phyloP scores from a whole-genome alignment of 1,284 basidiomycete genomes.

The Meripilus lineatus region DNA sequence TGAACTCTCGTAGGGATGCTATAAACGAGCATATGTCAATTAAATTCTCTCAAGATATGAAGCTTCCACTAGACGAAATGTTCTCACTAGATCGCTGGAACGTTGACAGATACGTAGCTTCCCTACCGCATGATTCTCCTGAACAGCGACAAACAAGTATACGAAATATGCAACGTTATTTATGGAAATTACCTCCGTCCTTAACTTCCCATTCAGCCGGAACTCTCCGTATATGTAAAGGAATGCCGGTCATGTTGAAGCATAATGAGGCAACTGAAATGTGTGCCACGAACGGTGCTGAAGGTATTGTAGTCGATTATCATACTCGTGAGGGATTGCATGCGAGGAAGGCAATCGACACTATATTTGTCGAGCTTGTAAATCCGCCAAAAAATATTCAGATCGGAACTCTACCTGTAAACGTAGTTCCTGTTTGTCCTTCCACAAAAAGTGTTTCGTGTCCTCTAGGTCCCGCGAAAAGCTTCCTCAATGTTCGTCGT shows the following conservation, averaged over 20 bases:
- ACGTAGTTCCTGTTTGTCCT: constrained; percentile 33
- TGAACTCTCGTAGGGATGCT: constrained; percentile 28
- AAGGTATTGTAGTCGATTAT: constrained; percentile 32
- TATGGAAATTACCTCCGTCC: constrained; percentile 26
- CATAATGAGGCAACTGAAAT: constrained; percentile 32
- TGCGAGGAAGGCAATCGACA: constrained; percentile 22
- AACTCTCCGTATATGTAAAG: constrained; percentile 30
- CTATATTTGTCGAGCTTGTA: constrained; percentile 32
- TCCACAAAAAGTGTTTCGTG: constrained; percentile 12
- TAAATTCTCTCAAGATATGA: constrained; percentile 28
- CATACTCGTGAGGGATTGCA: constrained; percentile 8
- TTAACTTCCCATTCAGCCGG: constrained; percentile 22
- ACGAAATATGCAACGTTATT: constrained; percentile 16
- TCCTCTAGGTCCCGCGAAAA: constrained; percentile 24
- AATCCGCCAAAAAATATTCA: constrained; percentile 26
- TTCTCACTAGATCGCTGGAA: constrained; percentile 23
- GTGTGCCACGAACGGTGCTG: too few species aligned
- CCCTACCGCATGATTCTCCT: background rate
- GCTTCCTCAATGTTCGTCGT: constrained; percentile 17
- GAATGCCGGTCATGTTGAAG: constrained; percentile 36
- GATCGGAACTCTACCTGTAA: constrained; percentile 28
- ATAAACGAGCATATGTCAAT: constrained; percentile 25
- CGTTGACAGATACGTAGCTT: background rate
- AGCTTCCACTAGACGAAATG: constrained; percentile 22
- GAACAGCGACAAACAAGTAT: too few species aligned